A percentile compares a stretch with the other conserved stretches of the same genome.
phyloP scores from a whole-genome alignment of 345 rosid genomes.

The Anastatica hierochuntica region DNA sequence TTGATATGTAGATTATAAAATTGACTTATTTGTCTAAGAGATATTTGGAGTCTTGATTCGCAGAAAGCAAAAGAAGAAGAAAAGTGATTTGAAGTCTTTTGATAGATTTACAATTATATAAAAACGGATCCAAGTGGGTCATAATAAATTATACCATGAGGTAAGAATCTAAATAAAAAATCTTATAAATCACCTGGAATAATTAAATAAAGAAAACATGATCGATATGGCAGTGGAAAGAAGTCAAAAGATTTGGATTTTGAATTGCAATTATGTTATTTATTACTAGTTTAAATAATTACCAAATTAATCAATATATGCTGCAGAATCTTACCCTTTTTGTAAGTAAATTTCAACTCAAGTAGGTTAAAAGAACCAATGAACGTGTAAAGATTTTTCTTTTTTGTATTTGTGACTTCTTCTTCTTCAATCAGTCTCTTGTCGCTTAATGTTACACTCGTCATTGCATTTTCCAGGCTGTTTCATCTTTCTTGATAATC shows the following conservation, averaged over 20 bases:
- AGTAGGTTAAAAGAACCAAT: constrained; percentile 1
- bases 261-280: background rate
- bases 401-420: background rate
- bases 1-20: too few relatives aligned
- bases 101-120: background rate
- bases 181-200: background rate
- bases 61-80: background rate
- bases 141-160: background rate
- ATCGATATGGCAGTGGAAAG: background rate
- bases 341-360: background rate
- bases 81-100: background rate
- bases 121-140: background rate
- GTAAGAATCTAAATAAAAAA: background rate
- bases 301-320: background rate
- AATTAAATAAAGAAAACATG: background rate
- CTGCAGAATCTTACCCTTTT: constrained; percentile 7
- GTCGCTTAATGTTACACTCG: constrained; percentile 13
- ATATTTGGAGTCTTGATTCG: too few relatives aligned
- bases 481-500: constrained; percentile 6
- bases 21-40: too few relatives aligned
- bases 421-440: constrained; percentile 21
- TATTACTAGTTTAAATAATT: background rate
- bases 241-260: constrained; percentile 15
- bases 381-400: background rate
- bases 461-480: constrained; percentile 17